phyloP scores from a whole-genome alignment of 1,139 yeast species.

The Blastobotrys niveus region DNA sequence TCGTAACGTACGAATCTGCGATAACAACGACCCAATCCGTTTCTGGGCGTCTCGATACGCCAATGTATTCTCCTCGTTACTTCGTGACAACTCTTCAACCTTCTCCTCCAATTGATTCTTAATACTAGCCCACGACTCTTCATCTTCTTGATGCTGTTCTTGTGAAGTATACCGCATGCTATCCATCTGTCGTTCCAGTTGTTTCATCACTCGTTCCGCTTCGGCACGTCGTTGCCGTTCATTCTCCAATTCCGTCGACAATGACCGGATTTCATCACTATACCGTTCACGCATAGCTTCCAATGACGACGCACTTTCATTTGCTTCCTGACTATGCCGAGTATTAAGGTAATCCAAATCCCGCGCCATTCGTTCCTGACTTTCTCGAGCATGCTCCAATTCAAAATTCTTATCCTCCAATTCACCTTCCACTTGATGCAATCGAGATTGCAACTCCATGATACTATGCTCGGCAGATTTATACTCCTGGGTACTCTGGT shows the following conservation, averaged over 20 bases:
- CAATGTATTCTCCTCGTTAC: conserved; percentile 41
- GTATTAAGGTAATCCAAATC: conserved; percentile 40
- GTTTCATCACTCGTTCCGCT: conserved; percentile 57
- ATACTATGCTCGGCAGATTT: conserved; percentile 53
- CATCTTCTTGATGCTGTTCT: conserved; percentile 18
- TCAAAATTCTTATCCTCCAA: conserved; percentile 56
- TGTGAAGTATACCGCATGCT: conserved; percentile 16
- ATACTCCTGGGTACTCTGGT: conserved; percentile 53
- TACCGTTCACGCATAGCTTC: conserved; percentile 39
- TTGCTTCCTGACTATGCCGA: conserved; percentile 27
- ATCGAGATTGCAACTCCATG: conserved; percentile 51
- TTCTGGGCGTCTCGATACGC: conserved; percentile 38
- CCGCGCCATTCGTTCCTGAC: conserved; percentile 41
- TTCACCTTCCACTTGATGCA: conserved; percentile 51
- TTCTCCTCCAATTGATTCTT: conserved; percentile 49
- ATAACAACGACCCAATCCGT: conserved; percentile 31
- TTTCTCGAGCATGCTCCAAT: conserved; percentile 46
- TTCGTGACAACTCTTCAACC: conserved; percentile 45
- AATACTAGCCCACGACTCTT: conserved; percentile 37
- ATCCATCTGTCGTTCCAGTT: conserved; percentile 28
- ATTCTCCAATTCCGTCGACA: conserved; percentile 54
- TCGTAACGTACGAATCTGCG: conserved; percentile 34
- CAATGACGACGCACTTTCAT: conserved; percentile 25
- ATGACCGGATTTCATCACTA: conserved; percentile 51
- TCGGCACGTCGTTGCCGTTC: conserved; percentile 45